Evolutionary conservation across 768 basidiomycete genomes (phyloP).

Genomic region (Trametes villosa): DNA sequence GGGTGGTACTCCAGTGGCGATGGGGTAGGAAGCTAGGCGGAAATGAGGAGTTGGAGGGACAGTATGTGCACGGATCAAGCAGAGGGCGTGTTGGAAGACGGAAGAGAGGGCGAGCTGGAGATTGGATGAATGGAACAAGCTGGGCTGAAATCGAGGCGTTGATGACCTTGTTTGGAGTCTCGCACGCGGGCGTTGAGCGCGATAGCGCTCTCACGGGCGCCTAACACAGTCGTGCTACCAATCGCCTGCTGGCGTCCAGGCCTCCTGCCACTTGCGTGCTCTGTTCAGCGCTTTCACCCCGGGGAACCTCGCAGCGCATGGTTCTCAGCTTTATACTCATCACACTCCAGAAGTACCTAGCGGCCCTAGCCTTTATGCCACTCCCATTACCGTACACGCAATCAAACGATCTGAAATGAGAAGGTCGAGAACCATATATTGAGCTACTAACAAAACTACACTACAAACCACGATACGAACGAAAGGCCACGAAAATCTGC

Average conservation of each 20-base stretch:
- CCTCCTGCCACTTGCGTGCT: neutral
- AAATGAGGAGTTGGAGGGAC: neutral
- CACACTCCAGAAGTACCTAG: no score
- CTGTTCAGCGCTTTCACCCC: neutral
- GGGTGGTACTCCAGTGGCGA: neutral
- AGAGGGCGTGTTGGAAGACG: no score
- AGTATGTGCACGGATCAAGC: neutral
- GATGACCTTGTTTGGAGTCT: slow-evolving; percentile 28
- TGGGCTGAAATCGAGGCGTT: slow-evolving; percentile 17
- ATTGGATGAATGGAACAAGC: slow-evolving; percentile 20
- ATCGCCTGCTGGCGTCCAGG: neutral
- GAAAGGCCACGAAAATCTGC: slow-evolving; percentile 7
- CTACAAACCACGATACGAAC: neutral
- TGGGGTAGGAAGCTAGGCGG: neutral
- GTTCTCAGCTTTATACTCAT: no score
- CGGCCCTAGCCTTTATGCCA: no score
- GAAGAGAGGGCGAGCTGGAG: neutral
- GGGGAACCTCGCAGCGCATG: no score
- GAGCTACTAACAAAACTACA: neutral
- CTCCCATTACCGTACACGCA: no score
- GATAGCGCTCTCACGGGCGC: slow-evolving; percentile 12
- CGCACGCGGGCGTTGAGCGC: slow-evolving; percentile 1
- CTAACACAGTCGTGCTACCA: no score
- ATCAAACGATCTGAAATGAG: neutral
- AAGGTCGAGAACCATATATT: neutral